Evolutionary conservation across 2,329 filamentous ascomycete species (phyloP), one percentile per base, ranked within the genome.

Genomic region (Microcyclosporella mali): DNA sequence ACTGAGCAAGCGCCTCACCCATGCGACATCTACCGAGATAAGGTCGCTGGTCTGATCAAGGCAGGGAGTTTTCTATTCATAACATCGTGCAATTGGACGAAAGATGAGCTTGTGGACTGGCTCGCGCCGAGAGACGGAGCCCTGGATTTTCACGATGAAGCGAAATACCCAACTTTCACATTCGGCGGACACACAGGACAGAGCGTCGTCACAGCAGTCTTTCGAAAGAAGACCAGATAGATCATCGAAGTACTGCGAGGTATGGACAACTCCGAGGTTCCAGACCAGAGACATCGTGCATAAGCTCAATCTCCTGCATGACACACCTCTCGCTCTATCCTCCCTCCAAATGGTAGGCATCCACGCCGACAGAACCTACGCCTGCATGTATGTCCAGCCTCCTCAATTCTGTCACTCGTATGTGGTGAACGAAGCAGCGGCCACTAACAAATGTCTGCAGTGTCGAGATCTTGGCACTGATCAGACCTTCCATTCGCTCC

Each of bases 31-130:
- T 98, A 98, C 68, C 76, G 78, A 36, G 73, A 75, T 35, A 78
- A 79, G 40, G 81, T 90, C 25, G 70, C 82, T 48, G 68, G 66
- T 19, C 72, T 97, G 50, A 75, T 97, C 39, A 80, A 78, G 55
- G 69, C 67, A 1, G 83, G 82, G 1, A 87, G 87, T 0, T 71
- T 87, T 17, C 77, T 97, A 56, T 66, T 95, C 46, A 79, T 98
- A 41, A 97, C 92, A 41, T 95, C 88, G 66, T 98, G 92, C 65
- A 98, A 98, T 68, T 98, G 92, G 92, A 97, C 90, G 1, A 88
- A 92, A 69, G 77, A 81, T 31, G 92, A 98, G 70, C 67, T 98
- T 57, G 71, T 75, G 47, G 68, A 67, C 12, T 97, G 90, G 88
- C 92, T 97, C 61, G 79, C 75, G 38, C 53, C 54, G 2, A 70